Evolutionary conservation across 345 rosid genomes (phyloP).

Genomic region (Hibiscus mutabilis): DNA sequence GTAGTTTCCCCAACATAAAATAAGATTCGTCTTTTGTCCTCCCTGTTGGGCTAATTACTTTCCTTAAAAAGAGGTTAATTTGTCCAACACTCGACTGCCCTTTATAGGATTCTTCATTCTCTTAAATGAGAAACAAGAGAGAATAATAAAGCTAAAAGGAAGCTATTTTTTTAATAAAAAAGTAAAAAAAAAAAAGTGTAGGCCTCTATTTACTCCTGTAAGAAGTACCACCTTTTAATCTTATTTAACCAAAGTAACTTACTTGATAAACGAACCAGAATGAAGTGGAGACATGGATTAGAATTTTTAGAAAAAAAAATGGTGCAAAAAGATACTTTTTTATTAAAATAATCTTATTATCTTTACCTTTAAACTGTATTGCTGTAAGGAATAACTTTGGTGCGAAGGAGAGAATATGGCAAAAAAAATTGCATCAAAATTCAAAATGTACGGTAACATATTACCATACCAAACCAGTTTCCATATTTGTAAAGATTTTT

Average conservation of each 20-base stretch:
- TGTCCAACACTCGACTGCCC: not conserved
- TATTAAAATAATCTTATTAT: not conserved
- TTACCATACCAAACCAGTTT: not conserved
- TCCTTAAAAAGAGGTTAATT: constrained; percentile 8
- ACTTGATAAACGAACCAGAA: not conserved
- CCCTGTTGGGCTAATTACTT: not conserved
- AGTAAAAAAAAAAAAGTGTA: constrained; percentile 13
- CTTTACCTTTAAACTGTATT: constrained; percentile 1
- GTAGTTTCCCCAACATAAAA: too few species aligned
- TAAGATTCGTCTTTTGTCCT: not conserved
- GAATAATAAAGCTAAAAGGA: not conserved
- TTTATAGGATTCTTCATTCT: constrained; percentile 26
- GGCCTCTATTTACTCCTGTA: not conserved
- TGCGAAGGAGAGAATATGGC: constrained; percentile 18
- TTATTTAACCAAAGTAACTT: not conserved
- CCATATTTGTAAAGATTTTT: not conserved
- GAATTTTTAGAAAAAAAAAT: too few species aligned
- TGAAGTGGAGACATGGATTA: not conserved
- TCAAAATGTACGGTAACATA: not conserved
- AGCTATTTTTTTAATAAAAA: not conserved
- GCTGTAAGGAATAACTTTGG: constrained; percentile 13
- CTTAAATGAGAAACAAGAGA: constrained; percentile 14
- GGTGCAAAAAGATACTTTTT: constrained; percentile 5
- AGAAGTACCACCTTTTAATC: not conserved
- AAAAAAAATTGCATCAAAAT: constrained; percentile 11